A percentile compares a stretch with the other conserved stretches of the same genome.
phyloP scores from a whole-genome alignment of 257 asterid species.

The Datura wrightii region DNA sequence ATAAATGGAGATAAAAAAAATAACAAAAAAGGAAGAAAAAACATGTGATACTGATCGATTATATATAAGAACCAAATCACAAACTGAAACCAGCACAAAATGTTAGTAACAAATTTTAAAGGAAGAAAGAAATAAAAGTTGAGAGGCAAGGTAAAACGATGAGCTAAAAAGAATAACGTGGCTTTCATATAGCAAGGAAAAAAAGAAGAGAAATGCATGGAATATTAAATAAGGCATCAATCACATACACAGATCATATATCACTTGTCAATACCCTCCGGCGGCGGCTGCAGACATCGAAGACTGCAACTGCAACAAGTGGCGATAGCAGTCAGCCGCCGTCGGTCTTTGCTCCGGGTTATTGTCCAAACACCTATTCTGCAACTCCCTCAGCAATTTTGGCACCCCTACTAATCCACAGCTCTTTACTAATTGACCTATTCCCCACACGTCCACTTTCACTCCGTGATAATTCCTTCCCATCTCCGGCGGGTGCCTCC shows the following conservation, averaged over 20 bases:
- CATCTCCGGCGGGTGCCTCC: slow-evolving; percentile 56
- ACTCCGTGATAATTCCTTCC: slow-evolving; percentile 50
- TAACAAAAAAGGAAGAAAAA: too few species aligned
- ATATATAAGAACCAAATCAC: too few species aligned
- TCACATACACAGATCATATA: slow-evolving; percentile 34
- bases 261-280: slow-evolving; percentile 40
- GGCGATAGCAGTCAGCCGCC: slow-evolving; percentile 67
- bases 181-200: background rate
- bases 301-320: slow-evolving; percentile 60
- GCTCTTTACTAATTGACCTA: slow-evolving; percentile 56
- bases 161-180: background rate
- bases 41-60: too few species aligned
- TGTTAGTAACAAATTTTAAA: background rate
- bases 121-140: background rate
- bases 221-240: slow-evolving; percentile 27
- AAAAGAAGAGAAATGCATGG: slow-evolving; percentile 20
- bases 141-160: background rate
- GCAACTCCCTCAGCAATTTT: slow-evolving; percentile 50
- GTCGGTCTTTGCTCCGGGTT: slow-evolving; percentile 61
- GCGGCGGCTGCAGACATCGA: slow-evolving; percentile 52
- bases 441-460: slow-evolving; percentile 61
- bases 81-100: background rate
- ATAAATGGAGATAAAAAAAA: too few species aligned
- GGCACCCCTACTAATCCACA: slow-evolving; percentile 53
- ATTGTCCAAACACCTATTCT: slow-evolving; percentile 57